Base-by-base conservation (phyloP, 306 rosid genomes). In the Morella rubra region DNA sequence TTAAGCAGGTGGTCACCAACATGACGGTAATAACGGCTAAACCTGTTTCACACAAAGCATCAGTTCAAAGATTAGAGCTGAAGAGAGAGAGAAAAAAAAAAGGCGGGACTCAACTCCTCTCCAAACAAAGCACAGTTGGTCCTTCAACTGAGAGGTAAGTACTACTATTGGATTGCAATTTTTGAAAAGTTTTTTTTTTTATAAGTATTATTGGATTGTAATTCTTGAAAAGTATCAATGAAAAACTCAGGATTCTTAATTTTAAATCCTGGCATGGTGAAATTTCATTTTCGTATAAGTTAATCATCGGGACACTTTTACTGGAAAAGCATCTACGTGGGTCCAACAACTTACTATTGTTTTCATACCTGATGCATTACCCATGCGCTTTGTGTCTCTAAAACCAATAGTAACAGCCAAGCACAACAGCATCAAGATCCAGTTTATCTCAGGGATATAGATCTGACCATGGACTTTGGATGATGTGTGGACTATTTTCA, bases 1-100 rank as follows among this genome's bases (percentile, higher is more conserved):
- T 95, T 82, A 95, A 83, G 91, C 96, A 90, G 32, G 97, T 95
- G 51, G 98, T 95, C 69, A 95, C 98, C 86, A 95, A 86, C 97
- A 95, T 95, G 73, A 92, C 98, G 11, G 96, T 92, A 53, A 95
- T 95, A 77, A 95, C 97, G 51, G 96, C 97, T 87, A 95, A 87
- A 83, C 98, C 98, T 95, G 96, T 82, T 77, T 8, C n/a, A 18
- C 45, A 73, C 8, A 61, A 77, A 71, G 70, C 44, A 22, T 32
- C 54, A 12, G 16, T 84, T 77, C 41, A 76, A 55, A 76, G 69
- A 75, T 69, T 66, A 50, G 58, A 44, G 52, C 55, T 20, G 74
- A 60, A 69, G 37, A 32, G 37, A 18, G 50, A n/a, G 58, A 9
- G 44, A 61, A 45, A 74, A 58, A 73, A 44, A 66, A 6, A 3